Percentiles rank a stretch among this genome's conserved stretches.
Evolutionary conservation across 345 rosid species (phyloP).

Genomic region (Arabis hirsuta): DNA sequence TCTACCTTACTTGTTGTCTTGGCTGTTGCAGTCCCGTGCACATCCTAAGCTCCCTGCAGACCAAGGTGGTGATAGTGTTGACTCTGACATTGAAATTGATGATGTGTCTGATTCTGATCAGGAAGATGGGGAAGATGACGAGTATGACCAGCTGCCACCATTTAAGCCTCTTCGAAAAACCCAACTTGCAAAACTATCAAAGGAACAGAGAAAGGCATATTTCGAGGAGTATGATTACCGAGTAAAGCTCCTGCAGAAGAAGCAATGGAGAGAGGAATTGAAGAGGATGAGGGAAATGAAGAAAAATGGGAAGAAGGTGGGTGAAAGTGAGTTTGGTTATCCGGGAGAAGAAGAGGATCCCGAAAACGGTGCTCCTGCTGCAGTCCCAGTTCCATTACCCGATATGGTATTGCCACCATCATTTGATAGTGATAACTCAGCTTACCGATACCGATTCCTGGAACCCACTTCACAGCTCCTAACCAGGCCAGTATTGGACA

Average conservation of each 20-base stretch:
- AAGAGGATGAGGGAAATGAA: slow-evolving; percentile 77
- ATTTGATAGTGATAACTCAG: slow-evolving; percentile 83
- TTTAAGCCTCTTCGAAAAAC: slow-evolving; percentile 82
- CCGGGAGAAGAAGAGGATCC: slow-evolving; percentile 73
- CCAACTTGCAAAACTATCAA: slow-evolving; percentile 81
- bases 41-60: slow-evolving; percentile 81
- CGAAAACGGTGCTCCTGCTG: slow-evolving; percentile 76
- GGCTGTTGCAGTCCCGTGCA: slow-evolving; percentile 90
- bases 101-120: slow-evolving; percentile 81
- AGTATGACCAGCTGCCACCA: slow-evolving; percentile 92
- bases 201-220: slow-evolving; percentile 80
- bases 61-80: slow-evolving; percentile 82
- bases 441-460: slow-evolving; percentile 86
- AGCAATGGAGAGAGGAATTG: slow-evolving; percentile 89
- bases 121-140: slow-evolving; percentile 79
- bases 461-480: slow-evolving; percentile 85
- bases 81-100: slow-evolving; percentile 79
- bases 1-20: slow-evolving; percentile 89
- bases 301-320: slow-evolving; percentile 70
- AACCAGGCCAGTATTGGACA: slow-evolving; percentile 89
- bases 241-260: slow-evolving; percentile 91
- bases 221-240: slow-evolving; percentile 94
- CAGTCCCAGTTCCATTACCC: slow-evolving; percentile 87
- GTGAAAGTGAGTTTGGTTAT: slow-evolving; percentile 55
- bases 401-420: slow-evolving; percentile 93